Conservation (phyloP, 2,329 filamentous ascomycete species). For the Geosmithia morbida region DNA sequence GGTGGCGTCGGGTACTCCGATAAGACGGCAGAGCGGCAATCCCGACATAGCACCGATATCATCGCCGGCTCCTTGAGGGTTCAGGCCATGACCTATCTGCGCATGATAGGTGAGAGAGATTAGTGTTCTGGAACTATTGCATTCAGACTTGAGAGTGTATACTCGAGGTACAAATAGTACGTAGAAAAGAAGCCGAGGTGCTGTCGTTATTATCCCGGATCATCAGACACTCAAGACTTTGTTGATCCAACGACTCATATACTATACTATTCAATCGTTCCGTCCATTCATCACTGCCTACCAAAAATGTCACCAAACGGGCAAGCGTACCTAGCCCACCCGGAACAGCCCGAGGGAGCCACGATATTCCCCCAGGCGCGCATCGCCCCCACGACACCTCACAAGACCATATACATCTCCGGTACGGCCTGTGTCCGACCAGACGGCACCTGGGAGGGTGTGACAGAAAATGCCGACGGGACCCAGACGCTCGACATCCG, state of each 20-base stretch:
- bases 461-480: conserved; percentile 19
- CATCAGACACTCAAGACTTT: too few relatives aligned
- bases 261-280: background rate
- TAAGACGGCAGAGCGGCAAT: background rate
- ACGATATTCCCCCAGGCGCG: conserved; percentile 20
- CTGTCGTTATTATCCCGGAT: too few relatives aligned
- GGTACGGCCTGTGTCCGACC: conserved; percentile 18
- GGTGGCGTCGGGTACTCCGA: background rate
- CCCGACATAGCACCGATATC: background rate
- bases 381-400: conserved; percentile 14
- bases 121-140: background rate
- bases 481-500: conserved; percentile 17
- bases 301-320: conserved; percentile 16
- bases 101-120: background rate
- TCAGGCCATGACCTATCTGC: background rate
- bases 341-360: conserved; percentile 9
- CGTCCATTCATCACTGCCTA: background rate
- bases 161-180: background rate
- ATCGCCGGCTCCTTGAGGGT: background rate
- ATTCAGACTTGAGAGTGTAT: background rate
- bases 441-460: conserved; percentile 19
- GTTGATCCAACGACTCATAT: too few relatives aligned
- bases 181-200: too few relatives aligned
- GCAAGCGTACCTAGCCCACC: conserved; percentile 16
- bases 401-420: conserved; percentile 17